Evolutionary conservation across 2,329 filamentous ascomycete species (phyloP).

Genomic region (Tolypocladium ovalisporum): DNA sequence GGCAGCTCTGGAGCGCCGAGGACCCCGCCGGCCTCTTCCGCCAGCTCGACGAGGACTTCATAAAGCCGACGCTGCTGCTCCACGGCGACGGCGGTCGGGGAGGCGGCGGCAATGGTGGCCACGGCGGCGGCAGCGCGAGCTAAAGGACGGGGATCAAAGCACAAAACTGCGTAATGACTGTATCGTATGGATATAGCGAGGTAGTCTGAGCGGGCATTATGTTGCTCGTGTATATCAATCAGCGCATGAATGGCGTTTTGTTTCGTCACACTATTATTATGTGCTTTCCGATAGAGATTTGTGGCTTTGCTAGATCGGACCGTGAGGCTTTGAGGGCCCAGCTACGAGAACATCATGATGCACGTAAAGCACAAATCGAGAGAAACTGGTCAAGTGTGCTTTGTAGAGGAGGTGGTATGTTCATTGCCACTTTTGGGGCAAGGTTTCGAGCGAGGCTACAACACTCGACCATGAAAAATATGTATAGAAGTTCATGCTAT

Average conservation of each 20-base stretch:
- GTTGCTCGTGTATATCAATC: not conserved
- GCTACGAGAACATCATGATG: not conserved
- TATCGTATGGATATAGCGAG: not conserved
- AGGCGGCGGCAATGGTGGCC: slow-evolving; percentile 16
- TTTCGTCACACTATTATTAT: not conserved
- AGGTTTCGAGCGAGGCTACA: not conserved
- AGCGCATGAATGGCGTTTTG: not conserved
- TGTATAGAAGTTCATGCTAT: not conserved
- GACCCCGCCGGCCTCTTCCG: slow-evolving; percentile 86
- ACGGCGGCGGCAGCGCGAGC: slow-evolving; percentile 15
- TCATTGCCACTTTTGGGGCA: not conserved
- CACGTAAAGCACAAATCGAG: not conserved
- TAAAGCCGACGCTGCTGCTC: slow-evolving; percentile 81
- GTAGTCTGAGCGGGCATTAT: not conserved
- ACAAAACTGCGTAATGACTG: not conserved
- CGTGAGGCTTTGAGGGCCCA: not conserved
- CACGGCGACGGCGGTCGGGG: slow-evolving; percentile 44
- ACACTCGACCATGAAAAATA: not conserved
- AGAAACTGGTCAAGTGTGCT: not conserved
- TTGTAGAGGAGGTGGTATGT: not conserved
- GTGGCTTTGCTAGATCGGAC: not conserved
- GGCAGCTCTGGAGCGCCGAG: slow-evolving; percentile 71
- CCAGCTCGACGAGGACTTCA: slow-evolving; percentile 90
- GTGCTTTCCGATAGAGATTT: not conserved
- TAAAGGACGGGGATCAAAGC: not conserved